phyloP scores from a whole-genome alignment of 345 rosid genomes.

The Lenwebbia sp. region DNA sequence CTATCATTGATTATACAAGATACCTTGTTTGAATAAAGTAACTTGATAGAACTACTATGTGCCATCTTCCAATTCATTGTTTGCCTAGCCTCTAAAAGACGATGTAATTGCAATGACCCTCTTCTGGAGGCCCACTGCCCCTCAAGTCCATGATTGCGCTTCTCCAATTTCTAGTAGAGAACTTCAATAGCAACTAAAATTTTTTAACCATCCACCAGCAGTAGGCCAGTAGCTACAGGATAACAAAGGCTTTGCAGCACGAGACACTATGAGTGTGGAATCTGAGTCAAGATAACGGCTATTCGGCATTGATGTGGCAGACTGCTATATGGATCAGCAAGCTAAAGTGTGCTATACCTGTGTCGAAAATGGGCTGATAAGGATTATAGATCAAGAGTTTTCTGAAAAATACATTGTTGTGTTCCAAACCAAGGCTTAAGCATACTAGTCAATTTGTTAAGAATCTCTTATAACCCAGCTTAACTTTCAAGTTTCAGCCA shows the following conservation, averaged over 20 bases:
- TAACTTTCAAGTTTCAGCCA: neutral
- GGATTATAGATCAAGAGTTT: neutral
- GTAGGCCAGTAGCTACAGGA: neutral
- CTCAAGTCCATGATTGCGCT: neutral
- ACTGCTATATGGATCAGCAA: neutral
- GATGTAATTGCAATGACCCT: neutral
- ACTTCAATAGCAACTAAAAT: neutral
- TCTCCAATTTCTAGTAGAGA: neutral
- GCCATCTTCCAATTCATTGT: neutral
- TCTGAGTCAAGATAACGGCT: neutral
- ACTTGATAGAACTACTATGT: neutral
- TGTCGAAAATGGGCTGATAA: neutral
- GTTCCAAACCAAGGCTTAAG: neutral
- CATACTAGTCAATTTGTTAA: neutral
- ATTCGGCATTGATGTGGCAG: neutral
- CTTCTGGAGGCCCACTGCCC: neutral
- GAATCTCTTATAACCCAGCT: neutral
- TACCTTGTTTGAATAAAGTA: neutral
- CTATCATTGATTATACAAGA: neutral
- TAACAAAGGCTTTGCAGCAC: neutral
- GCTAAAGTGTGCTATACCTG: neutral
- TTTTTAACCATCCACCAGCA: neutral
- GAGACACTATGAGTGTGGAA: neutral
- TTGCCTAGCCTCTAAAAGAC: neutral
- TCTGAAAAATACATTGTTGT: neutral